Conservation (phyloP, 1,284 basidiomycete genomes). For the Thelephora terrestris region DNA sequence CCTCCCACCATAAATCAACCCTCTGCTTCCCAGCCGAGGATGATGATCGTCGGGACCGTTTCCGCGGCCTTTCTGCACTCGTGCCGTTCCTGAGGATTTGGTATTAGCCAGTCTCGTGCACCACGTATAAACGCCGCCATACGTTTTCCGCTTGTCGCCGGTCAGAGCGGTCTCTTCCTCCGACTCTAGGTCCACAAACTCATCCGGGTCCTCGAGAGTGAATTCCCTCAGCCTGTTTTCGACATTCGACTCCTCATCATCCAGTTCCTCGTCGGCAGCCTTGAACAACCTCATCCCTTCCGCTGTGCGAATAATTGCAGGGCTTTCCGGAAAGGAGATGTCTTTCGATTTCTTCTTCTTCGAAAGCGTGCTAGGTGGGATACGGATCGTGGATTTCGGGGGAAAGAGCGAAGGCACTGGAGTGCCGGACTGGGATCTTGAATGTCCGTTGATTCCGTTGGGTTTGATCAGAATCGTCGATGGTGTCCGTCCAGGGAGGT, state of each 20-base stretch:
- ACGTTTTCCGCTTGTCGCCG: constrained; percentile 60
- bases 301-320: constrained; percentile 70
- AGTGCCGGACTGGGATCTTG: constrained; percentile 3
- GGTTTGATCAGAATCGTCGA: constrained; percentile 10
- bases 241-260: constrained; percentile 14
- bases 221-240: constrained; percentile 32
- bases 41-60: constrained; percentile 27
- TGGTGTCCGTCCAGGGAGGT: constrained; percentile 27
- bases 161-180: constrained; percentile 29
- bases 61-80: constrained; percentile 29
- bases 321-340: constrained; percentile 48
- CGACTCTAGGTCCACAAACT: constrained; percentile 27
- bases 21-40: constrained; percentile 17
- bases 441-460: constrained; percentile 26
- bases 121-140: constrained; percentile 16
- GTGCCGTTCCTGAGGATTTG: constrained; percentile 27
- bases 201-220: constrained; percentile 30
- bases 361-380: neutral
- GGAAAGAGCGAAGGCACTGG: constrained; percentile 8
- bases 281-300: constrained; percentile 62
- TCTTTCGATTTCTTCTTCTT: constrained; percentile 15
- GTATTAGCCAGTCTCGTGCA: constrained; percentile 3
- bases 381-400: neutral
- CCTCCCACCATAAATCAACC: constrained; percentile 66
- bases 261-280: constrained; percentile 41